phyloP scores from a whole-genome alignment of 805 yeast species.

The Blastobotrys muscicola region DNA sequence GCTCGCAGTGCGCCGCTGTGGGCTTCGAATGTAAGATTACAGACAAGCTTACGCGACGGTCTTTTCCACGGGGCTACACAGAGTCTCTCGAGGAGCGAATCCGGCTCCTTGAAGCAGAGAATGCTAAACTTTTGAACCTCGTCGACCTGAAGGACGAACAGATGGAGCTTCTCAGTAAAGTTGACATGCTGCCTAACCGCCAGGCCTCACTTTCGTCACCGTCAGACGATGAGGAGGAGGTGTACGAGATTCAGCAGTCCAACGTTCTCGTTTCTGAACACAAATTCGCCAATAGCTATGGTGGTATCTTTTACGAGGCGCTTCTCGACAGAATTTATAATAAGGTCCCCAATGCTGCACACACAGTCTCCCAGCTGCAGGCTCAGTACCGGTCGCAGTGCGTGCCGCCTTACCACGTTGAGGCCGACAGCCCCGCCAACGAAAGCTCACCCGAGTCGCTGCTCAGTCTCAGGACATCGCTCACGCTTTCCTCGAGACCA shows the following conservation, averaged over 20 bases:
- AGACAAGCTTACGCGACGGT: slow-evolving; percentile 74
- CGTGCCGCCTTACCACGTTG: no score
- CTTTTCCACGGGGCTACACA: slow-evolving; percentile 87
- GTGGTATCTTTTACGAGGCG: slow-evolving; percentile 23
- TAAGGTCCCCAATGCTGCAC: slow-evolving; percentile 18
- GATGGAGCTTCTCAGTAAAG: slow-evolving; percentile 34
- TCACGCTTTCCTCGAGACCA: no score
- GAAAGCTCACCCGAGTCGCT: no score
- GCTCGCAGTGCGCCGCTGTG: slow-evolving; percentile 74
- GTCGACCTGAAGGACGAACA: slow-evolving; percentile 58
- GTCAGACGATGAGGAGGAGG: slow-evolving; percentile 17
- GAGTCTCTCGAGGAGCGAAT: slow-evolving; percentile 82
- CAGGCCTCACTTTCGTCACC: background rate
- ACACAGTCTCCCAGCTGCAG: slow-evolving; percentile 3
- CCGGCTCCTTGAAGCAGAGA: slow-evolving; percentile 77
- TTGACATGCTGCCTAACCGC: slow-evolving; percentile 7
- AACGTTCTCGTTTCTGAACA: slow-evolving; percentile 19
- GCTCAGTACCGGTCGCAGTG: no score
- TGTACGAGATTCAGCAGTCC: slow-evolving; percentile 20
- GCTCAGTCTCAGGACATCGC: no score
- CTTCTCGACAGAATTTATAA: slow-evolving; percentile 22
- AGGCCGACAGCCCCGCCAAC: no score
- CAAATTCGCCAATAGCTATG: slow-evolving; percentile 7
- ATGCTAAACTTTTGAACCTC: slow-evolving; percentile 54
- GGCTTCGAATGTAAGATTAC: slow-evolving; percentile 86